Conservation (phyloP, 1,284 basidiomycete species). For the Microbotryum violaceum region DNA sequence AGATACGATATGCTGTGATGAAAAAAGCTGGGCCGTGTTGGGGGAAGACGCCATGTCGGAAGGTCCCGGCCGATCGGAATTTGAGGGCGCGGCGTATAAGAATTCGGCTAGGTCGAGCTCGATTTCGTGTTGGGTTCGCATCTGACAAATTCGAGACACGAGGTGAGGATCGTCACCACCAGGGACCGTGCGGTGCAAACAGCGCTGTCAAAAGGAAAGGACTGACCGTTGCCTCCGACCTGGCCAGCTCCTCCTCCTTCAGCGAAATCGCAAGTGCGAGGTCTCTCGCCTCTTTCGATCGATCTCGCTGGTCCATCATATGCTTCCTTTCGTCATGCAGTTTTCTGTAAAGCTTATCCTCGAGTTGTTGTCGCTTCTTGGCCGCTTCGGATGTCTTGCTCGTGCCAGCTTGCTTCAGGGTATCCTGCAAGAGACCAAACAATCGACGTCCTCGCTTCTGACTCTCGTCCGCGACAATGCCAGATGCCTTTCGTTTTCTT, state of each 20-base stretch:
- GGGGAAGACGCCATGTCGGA: constrained; percentile 18
- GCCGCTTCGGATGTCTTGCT: constrained; percentile 21
- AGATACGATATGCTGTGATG: too few species aligned
- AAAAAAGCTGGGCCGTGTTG: constrained; percentile 24
- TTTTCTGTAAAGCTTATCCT: constrained; percentile 30
- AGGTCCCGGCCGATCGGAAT: neutral
- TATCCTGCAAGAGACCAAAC: constrained; percentile 34
- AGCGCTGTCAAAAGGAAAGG: too few species aligned
- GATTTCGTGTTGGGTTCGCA: constrained; percentile 26
- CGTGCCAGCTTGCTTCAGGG: constrained; percentile 29
- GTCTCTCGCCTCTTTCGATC: constrained; percentile 23
- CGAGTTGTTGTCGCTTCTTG: constrained; percentile 28
- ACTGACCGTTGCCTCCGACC: constrained; percentile 26
- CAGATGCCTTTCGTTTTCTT: neutral
- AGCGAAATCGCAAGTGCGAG: constrained; percentile 17
- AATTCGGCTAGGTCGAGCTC: constrained; percentile 33
- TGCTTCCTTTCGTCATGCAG: constrained; percentile 21
- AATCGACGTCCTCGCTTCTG: constrained; percentile 29
- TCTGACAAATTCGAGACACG: constrained; percentile 9
- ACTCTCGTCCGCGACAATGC: constrained; percentile 13
- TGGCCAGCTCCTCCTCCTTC: constrained; percentile 29
- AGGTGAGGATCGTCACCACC: neutral
- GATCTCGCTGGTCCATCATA: constrained; percentile 15
- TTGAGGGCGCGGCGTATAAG: constrained; percentile 27
- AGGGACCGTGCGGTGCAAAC: neutral